Conservation (phyloP, 768 basidiomycete species). For the Favolaschia claudopus region DNA sequence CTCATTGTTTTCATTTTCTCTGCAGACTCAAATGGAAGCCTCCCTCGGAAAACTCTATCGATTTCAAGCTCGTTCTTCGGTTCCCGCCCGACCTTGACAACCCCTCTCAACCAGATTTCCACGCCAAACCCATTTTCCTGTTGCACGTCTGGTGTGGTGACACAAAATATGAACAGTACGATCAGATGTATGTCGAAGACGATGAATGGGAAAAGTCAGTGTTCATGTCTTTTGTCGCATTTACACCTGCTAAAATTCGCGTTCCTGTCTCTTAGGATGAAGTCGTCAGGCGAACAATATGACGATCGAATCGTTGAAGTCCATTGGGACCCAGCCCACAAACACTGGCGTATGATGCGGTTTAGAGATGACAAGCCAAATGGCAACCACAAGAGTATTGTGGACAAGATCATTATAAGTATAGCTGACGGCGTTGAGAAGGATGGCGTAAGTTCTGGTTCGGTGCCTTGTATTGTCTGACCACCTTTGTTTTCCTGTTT, state of each 20-base stretch:
- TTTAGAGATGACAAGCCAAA: conserved; percentile 94
- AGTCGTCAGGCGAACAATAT: conserved; percentile 81
- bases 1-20: conserved; percentile 11
- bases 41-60: conserved; percentile 96
- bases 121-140: conserved; percentile 85
- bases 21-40: conserved; percentile 97
- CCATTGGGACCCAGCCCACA: conserved; percentile 77
- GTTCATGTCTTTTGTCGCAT: conserved; percentile 8
- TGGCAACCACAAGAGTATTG: conserved; percentile 87
- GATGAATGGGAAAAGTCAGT: conserved; percentile 93
- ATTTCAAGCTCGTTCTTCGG: conserved; percentile 94
- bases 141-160: conserved; percentile 84
- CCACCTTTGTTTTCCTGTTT: conserved; percentile 17
- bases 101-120: conserved; percentile 74
- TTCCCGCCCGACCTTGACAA: conserved; percentile 75
- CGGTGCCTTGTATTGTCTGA: too few species aligned
- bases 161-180: conserved; percentile 81
- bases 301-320: conserved; percentile 97
- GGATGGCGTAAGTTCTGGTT: conserved; percentile 65
- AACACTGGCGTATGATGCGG: conserved; percentile 89
- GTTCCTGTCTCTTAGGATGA: conserved; percentile 64
- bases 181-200: conserved; percentile 85
- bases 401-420: conserved; percentile 88
- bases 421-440: conserved; percentile 96
- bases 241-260: conserved; percentile 9